Conservation (phyloP, 192 early-diverging fungal genomes). For the Phlyctochytrium bullatum region DNA sequence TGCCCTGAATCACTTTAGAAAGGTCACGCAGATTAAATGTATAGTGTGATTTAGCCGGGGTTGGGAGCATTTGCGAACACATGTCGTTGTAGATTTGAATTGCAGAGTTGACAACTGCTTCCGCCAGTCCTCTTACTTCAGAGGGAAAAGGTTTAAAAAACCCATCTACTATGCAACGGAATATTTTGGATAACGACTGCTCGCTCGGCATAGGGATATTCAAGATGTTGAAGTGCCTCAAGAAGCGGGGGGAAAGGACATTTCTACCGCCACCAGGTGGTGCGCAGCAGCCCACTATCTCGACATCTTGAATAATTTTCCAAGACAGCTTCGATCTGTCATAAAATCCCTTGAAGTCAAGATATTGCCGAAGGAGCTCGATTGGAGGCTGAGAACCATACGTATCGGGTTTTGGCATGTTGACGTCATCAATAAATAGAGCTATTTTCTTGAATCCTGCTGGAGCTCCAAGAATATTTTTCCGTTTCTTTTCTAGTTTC, state of each 20-base stretch:
- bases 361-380: conserved; percentile 54
- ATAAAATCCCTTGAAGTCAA: conserved; percentile 59
- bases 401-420: conserved; percentile 60
- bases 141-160: conserved; percentile 52
- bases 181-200: conserved; percentile 49
- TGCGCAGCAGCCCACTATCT: conserved; percentile 54
- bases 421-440: conserved; percentile 63
- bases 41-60: conserved; percentile 62
- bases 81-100: conserved; percentile 62
- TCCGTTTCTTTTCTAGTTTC: conserved; percentile 62
- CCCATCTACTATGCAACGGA: conserved; percentile 55
- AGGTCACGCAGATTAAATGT: conserved; percentile 61
- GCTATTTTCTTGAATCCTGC: conserved; percentile 51
- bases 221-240: conserved; percentile 60
- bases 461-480: conserved; percentile 61
- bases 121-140: conserved; percentile 43
- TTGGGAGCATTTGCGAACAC: conserved; percentile 58
- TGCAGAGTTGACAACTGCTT: conserved; percentile 54
- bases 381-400: conserved; percentile 58
- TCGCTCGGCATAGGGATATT: conserved; percentile 55
- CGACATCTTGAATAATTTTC: conserved; percentile 56
- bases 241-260: conserved; percentile 49
- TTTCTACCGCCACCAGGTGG: conserved; percentile 62
- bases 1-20: conserved; percentile 59
- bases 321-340: conserved; percentile 58